These are phyloP conservation scores for Agrocybe praecox DNA, from an alignment of 768 basidiomycete genomes.

Conservation along the genomic window DNA sequence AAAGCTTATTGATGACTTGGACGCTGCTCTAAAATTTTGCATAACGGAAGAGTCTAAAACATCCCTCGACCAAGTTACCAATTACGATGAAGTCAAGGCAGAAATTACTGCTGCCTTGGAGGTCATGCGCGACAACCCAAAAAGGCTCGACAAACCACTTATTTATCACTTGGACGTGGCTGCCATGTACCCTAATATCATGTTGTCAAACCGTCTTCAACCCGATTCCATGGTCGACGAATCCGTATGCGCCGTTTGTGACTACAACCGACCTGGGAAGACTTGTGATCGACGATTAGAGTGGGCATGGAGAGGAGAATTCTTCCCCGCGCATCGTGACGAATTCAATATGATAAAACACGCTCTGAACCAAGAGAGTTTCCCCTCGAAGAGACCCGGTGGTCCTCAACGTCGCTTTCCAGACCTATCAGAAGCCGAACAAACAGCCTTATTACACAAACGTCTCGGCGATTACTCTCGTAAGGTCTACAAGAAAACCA, in stretches of 20 bases:
- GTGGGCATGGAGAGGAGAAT: conserved; percentile 99
- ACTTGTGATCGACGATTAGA: conserved; percentile 90
- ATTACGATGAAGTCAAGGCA: conserved; percentile 91
- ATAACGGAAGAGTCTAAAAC: conserved; percentile 84
- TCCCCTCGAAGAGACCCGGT: conserved; percentile 79
- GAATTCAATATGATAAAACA: conserved; percentile 99
- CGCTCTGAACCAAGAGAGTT: conserved; percentile 91
- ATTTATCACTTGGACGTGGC: conserved; percentile 99
- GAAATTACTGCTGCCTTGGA: conserved; percentile 81
- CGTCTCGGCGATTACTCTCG: conserved; percentile 98
- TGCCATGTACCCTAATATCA: conserved; percentile 99
- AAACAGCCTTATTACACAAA: conserved; percentile 92
- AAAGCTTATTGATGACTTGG: conserved; percentile 94
- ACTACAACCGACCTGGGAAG: conserved; percentile 96
- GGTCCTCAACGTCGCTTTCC: conserved; percentile 77
- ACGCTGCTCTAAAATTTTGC: conserved; percentile 88
- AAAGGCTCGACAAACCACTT: conserved; percentile 87
- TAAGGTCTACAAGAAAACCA: conserved; percentile 98
- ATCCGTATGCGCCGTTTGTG: conserved; percentile 95
- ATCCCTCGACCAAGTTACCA: conserved; percentile 81
- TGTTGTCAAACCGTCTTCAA: conserved; percentile 98
- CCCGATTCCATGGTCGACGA: conserved; percentile 98
- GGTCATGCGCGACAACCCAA: conserved; percentile 88
- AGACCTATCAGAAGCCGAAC: conserved; percentile 84
- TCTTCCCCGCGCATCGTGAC: conserved; percentile 95